Evolutionary conservation across 2,329 filamentous ascomycete genomes (phyloP).

Genomic region (Arthrobotrys megalospora): DNA sequence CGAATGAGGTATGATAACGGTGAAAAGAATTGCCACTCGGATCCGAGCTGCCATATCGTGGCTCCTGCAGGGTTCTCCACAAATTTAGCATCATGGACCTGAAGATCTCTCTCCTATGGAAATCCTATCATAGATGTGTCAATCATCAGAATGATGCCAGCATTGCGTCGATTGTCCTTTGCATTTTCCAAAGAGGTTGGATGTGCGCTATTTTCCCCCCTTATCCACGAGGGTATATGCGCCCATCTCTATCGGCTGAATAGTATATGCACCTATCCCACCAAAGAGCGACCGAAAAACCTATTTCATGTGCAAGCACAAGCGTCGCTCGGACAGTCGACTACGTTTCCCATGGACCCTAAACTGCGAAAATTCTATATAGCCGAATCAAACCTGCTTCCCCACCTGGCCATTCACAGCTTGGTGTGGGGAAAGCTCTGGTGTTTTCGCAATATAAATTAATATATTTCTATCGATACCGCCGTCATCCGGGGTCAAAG

Average conservation of each 20-base stretch:
- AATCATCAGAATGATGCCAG: not conserved
- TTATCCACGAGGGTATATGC: constrained; percentile 20
- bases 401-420: constrained; percentile 6
- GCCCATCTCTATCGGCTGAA: constrained; percentile 43
- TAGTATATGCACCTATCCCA: constrained; percentile 11
- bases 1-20: constrained; percentile 31
- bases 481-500: constrained; percentile 30
- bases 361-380: constrained; percentile 23
- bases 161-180: constrained; percentile 7
- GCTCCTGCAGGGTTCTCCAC: constrained; percentile 37
- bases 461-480: constrained; percentile 59
- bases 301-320: constrained; percentile 15
- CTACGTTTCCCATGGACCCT: not conserved
- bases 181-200: constrained; percentile 13
- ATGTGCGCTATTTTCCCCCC: constrained; percentile 47
- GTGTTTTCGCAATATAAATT: constrained; percentile 44
- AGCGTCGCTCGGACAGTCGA: constrained; percentile 40
- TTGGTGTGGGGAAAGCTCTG: constrained; percentile 45
- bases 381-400: constrained; percentile 16
- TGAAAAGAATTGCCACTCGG: constrained; percentile 32
- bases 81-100: constrained; percentile 17
- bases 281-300: not conserved
- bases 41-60: constrained; percentile 27
- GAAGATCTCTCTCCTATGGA: constrained; percentile 17
- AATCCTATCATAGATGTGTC: constrained; percentile 13